A percentile compares a stretch with the other conserved stretches of the same genome.
phyloP scores from a whole-genome alignment of 352 stramenopile genomes.

The Globisporangium nodosum region DNA sequence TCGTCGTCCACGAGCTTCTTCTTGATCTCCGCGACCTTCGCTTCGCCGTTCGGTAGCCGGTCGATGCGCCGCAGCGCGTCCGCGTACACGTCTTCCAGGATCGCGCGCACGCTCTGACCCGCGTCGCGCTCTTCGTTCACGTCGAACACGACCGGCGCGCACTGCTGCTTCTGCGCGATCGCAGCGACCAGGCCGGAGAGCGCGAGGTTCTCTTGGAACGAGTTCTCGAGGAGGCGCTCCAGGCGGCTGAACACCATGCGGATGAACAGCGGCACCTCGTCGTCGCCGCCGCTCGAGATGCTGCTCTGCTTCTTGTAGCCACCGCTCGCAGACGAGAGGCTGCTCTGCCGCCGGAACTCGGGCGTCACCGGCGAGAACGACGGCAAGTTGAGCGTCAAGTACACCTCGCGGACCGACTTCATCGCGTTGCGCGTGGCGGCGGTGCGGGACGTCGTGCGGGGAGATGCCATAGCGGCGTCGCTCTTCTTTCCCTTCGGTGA shows the following conservation, averaged over 20 bases:
- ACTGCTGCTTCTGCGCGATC: conserved; percentile 62
- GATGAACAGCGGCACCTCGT: conserved; percentile 43
- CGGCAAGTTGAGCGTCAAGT: conserved; percentile 59
- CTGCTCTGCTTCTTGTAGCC: conserved; percentile 4
- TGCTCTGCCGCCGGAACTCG: conserved; percentile 11
- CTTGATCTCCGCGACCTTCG: conserved; percentile 42
- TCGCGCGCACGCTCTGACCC: conserved; percentile 55
- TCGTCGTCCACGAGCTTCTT: conserved; percentile 63
- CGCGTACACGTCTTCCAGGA: conserved; percentile 77
- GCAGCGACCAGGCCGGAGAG: conserved; percentile 70
- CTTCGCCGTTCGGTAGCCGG: conserved; percentile 44
- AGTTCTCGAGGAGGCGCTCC: conserved; percentile 75
- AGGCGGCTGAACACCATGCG: conserved; percentile 72
- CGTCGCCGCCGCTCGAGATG: conserved; percentile 2
- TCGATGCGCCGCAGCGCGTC: conserved; percentile 60
- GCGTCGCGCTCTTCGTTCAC: conserved; percentile 27
- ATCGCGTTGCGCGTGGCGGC: conserved; percentile 53
- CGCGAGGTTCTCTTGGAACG: conserved; percentile 77
- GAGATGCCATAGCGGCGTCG: neutral
- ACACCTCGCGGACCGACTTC: conserved; percentile 61
- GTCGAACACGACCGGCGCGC: conserved; percentile 48
- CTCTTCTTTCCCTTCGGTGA: neutral
- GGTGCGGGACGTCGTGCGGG: conserved; percentile 32
- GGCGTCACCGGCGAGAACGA: conserved; percentile 59
- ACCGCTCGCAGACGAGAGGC: conserved; percentile 2